A percentile compares a stretch with the other conserved stretches of the same genome.
phyloP scores from a whole-genome alignment of 1,284 basidiomycete genomes.

The Ustanciosporium gigantosporum region DNA sequence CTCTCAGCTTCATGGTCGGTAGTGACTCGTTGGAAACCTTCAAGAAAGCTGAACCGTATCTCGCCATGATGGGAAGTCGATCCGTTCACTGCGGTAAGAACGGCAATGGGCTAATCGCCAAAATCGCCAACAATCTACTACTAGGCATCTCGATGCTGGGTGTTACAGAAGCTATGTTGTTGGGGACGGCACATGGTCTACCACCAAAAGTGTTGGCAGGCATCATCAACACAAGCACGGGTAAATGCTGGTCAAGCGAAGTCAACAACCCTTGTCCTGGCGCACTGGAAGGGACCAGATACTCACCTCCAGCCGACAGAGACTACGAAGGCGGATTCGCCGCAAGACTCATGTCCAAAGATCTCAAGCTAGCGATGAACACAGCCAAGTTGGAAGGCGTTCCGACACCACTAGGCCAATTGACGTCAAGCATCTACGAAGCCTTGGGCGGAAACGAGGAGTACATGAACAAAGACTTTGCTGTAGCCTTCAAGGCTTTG shows the following conservation, averaged over 20 bases:
- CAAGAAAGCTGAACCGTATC: slow-evolving; percentile 66
- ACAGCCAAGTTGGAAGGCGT: slow-evolving; percentile 47
- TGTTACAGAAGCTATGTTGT: slow-evolving; percentile 51
- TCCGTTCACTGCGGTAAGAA: slow-evolving; percentile 83
- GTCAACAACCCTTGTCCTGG: slow-evolving; percentile 84
- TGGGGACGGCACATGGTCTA: slow-evolving; percentile 50
- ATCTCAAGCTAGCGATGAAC: slow-evolving; percentile 49
- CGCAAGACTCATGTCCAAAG: slow-evolving; percentile 39
- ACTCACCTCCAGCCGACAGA: slow-evolving; percentile 78
- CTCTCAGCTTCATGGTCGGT: slow-evolving; percentile 86
- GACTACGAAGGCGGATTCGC: slow-evolving; percentile 70
- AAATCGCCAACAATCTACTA: slow-evolving; percentile 56
- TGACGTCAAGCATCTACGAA: slow-evolving; percentile 46
- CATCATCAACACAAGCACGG: slow-evolving; percentile 57
- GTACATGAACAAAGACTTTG: slow-evolving; percentile 48
- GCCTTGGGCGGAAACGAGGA: slow-evolving; percentile 42
- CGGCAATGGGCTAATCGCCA: slow-evolving; percentile 65
- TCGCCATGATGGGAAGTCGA: slow-evolving; percentile 72
- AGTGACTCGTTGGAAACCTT: slow-evolving; percentile 70
- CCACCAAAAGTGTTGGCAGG: slow-evolving; percentile 44
- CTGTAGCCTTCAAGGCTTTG: slow-evolving; percentile 49
- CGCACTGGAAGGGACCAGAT: slow-evolving; percentile 67
- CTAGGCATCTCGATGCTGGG: slow-evolving; percentile 54
- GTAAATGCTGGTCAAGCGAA: slow-evolving; percentile 76
- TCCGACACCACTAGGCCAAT: slow-evolving; percentile 42